A percentile compares a stretch with the other conserved stretches of the same genome.
Evolutionary conservation across 768 basidiomycete species (phyloP).

Genomic region (Phaeotremella fagi): DNA sequence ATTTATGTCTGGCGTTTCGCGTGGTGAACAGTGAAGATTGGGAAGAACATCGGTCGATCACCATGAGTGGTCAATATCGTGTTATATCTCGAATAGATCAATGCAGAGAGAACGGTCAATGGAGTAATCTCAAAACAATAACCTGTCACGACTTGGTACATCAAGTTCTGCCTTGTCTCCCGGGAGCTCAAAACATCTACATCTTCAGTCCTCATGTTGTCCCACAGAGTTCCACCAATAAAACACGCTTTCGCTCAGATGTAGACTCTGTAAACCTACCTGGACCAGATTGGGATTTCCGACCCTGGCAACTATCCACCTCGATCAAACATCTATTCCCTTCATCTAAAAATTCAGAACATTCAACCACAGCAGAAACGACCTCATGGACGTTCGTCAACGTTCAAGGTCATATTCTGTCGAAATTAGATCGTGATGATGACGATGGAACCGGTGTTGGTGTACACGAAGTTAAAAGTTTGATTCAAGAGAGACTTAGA

Average conservation of each 20-base stretch:
- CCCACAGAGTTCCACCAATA: neutral
- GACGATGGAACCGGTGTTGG: constrained; percentile 25
- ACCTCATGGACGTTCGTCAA: constrained; percentile 22
- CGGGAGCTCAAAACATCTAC: constrained; percentile 16
- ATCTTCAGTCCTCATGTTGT: constrained; percentile 17
- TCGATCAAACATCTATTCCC: constrained; percentile 30
- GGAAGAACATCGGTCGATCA: constrained; percentile 19
- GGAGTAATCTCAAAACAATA: constrained; percentile 6
- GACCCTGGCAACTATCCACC: constrained; percentile 25
- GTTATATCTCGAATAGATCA: constrained; percentile 10
- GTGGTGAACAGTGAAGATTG: constrained; percentile 12
- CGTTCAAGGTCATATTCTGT: constrained; percentile 16
- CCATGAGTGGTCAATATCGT: constrained; percentile 16
- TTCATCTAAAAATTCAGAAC: constrained; percentile 10
- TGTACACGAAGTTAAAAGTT: constrained; percentile 7
- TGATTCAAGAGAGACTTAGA: constrained; percentile 9
- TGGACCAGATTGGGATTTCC: constrained; percentile 21
- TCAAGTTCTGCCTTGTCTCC: constrained; percentile 23
- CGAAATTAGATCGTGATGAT: constrained; percentile 22
- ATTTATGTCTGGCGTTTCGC: constrained; percentile 21
- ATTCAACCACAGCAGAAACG: neutral
- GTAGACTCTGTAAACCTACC: constrained; percentile 4
- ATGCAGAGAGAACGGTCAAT: constrained; percentile 5
- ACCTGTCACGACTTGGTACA: constrained; percentile 24
- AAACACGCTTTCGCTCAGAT: neutral